A percentile compares a stretch with the other conserved stretches of the same genome.
Evolutionary conservation across 1,284 basidiomycete genomes (phyloP).

Genomic region (Fistulina hepatica): DNA sequence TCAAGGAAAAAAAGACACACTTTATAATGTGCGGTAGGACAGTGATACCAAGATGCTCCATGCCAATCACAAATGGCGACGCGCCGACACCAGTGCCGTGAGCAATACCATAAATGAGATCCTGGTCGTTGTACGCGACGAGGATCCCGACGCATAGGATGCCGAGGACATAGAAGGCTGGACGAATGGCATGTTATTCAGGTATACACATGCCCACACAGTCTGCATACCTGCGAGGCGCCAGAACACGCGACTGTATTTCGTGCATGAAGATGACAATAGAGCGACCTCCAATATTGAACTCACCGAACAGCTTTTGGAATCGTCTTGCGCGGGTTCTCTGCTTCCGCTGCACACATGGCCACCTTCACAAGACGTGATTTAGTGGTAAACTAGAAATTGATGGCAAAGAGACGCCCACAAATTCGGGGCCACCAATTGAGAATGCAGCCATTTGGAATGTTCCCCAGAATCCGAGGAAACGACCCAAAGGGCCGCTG

Average conservation of each 20-base stretch:
- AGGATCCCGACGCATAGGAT: conserved; percentile 24
- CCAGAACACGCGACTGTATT: conserved; percentile 11
- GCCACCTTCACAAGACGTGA: conserved; percentile 21
- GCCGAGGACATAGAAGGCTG: conserved; percentile 10
- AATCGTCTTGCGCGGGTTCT: conserved; percentile 36
- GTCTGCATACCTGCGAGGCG: conserved; percentile 7
- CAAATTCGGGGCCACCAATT: conserved; percentile 46
- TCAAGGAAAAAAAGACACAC: not conserved
- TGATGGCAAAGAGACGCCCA: conserved; percentile 14
- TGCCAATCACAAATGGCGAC: conserved; percentile 41
- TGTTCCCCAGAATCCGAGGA: conserved; percentile 21
- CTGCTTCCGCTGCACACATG: conserved; percentile 33
- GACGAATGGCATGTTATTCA: not conserved
- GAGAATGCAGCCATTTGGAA: conserved; percentile 37
- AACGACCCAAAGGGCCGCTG: conserved; percentile 11
- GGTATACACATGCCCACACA: not conserved
- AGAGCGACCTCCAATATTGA: not conserved
- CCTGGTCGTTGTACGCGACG: conserved; percentile 15
- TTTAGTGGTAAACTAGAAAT: not conserved
- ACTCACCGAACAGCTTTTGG: conserved; percentile 40
- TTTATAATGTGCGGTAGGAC: conserved; percentile 32
- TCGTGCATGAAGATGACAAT: conserved; percentile 15
- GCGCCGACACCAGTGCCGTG: conserved; percentile 31
- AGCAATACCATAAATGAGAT: conserved; percentile 9
- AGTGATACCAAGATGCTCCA: conserved; percentile 36